These are phyloP conservation scores for Triticum timopheevii DNA, from an alignment of 176 grass and related monocot genomes.

Conservation along the genomic window DNA sequence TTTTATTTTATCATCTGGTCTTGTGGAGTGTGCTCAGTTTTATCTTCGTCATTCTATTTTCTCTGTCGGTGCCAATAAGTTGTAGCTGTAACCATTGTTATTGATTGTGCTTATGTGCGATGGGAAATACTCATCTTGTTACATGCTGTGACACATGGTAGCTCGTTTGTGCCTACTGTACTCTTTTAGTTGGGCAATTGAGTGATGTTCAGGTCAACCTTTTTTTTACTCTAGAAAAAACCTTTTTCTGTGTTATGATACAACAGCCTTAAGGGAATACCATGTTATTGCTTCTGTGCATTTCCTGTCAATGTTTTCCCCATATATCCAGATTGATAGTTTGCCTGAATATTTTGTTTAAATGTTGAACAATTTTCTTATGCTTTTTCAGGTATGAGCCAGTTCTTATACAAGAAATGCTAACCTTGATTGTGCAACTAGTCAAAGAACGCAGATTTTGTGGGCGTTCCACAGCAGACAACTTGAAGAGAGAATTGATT, in stretches of 20 bases:
- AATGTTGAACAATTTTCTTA: background rate
- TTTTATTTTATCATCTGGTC: background rate
- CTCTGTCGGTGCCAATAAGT: background rate
- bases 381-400: conserved; percentile 68
- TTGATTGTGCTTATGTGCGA: conserved; percentile 4
- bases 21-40: background rate
- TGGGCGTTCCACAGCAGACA: conserved; percentile 75
- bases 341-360: conserved; percentile 3
- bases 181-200: background rate
- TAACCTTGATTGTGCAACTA: conserved; percentile 86
- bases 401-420: conserved; percentile 91
- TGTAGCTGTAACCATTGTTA: background rate
- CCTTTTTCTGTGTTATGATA: background rate
- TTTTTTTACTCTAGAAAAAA: background rate
- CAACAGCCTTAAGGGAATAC: background rate
- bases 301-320: background rate
- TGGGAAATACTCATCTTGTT: background rate
- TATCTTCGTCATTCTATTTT: background rate
- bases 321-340: conserved; percentile 1
- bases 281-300: conserved; percentile 9
- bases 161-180: background rate
- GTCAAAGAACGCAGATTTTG: conserved; percentile 91
- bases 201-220: background rate
- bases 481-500: conserved; percentile 91
- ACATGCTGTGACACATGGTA: background rate